Evolutionary conservation across 179 eudicot genomes (phyloP).

Genomic region (Corrigiola litoralis): DNA sequence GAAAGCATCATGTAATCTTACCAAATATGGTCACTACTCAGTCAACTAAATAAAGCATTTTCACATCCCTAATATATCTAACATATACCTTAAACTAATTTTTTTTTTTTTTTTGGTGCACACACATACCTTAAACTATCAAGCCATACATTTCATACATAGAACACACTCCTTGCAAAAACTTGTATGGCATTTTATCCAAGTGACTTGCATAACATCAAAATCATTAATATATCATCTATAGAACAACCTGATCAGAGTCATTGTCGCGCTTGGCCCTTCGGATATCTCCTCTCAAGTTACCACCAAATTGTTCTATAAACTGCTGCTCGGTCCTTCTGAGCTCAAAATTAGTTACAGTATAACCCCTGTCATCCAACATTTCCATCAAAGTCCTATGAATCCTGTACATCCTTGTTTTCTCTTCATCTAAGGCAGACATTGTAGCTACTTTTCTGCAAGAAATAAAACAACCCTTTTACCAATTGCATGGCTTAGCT

Average conservation of each 20-base stretch:
- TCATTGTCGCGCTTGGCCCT: constrained; percentile 36
- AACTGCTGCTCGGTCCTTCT: constrained; percentile 47
- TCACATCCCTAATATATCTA: too few relatives aligned
- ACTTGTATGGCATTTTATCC: too few relatives aligned
- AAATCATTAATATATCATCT: background rate
- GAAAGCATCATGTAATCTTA: background rate
- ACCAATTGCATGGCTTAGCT: too few relatives aligned
- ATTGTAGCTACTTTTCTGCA: constrained; percentile 18
- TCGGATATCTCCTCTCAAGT: constrained; percentile 44
- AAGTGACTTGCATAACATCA: too few relatives aligned
- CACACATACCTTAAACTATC: too few relatives aligned
- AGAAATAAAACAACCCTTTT: too few relatives aligned
- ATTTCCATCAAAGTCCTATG: constrained; percentile 63
- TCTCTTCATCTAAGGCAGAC: constrained; percentile 47
- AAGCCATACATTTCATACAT: too few relatives aligned
- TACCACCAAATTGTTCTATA: constrained; percentile 48
- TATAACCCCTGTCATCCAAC: constrained; percentile 56
- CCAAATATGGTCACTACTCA: background rate
- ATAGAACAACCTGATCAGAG: constrained; percentile 49
- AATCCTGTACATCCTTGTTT: constrained; percentile 42
- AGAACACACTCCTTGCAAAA: too few relatives aligned
- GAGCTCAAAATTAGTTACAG: constrained; percentile 52
- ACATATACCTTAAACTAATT: too few relatives aligned
- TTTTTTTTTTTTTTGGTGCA: too few relatives aligned
- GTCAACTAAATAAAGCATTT: too few relatives aligned